A percentile compares a stretch with the other conserved stretches of the same genome.
phyloP scores from a whole-genome alignment of 202 grass and related monocot species.

The Digitaria exilis region DNA sequence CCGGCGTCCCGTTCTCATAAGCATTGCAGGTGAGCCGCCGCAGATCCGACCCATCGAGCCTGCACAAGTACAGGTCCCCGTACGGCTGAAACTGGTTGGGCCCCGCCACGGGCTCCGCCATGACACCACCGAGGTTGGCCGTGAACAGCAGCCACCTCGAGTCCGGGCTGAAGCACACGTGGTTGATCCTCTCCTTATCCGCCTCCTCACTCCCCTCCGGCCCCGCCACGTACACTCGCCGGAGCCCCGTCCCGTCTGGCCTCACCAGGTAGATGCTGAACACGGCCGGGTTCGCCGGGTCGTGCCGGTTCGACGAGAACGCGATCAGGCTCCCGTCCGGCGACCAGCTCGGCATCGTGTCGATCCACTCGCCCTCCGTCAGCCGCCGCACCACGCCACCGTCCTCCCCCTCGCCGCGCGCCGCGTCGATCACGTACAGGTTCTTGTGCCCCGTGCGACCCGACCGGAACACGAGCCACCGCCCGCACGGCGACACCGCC shows the following conservation, averaged over 20 bases:
- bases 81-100: constrained; percentile 95
- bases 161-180: constrained; percentile 92
- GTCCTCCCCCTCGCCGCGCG: constrained; percentile 60
- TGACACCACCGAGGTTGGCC: constrained; percentile 64
- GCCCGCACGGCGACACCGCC: constrained; percentile 77
- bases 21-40: constrained; percentile 73
- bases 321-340: constrained; percentile 76
- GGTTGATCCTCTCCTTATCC: constrained; percentile 85
- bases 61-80: constrained; percentile 77
- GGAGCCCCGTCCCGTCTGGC: constrained; percentile 62
- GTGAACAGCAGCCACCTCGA: constrained; percentile 85
- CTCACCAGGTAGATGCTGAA: constrained; percentile 85
- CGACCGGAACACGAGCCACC: constrained; percentile 74
- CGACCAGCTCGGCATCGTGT: constrained; percentile 96
- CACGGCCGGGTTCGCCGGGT: constrained; percentile 48
- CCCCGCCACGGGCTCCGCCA: constrained; percentile 61
- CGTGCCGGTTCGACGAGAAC: constrained; percentile 92
- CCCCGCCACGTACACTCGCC: constrained; percentile 67
- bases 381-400: constrained; percentile 37
- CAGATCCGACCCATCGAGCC: constrained; percentile 61
- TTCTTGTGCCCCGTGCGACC: constrained; percentile 92
- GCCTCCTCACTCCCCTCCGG: constrained; percentile 49
- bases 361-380: constrained; percentile 81
- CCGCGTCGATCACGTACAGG: constrained; percentile 74
- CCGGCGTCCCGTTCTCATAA: constrained; percentile 89